A percentile compares a stretch with the other conserved stretches of the same genome.
These are phyloP conservation scores for Pythium monospermum DNA, from an alignment of 352 stramenopile species.

Conservation along the genomic window DNA sequence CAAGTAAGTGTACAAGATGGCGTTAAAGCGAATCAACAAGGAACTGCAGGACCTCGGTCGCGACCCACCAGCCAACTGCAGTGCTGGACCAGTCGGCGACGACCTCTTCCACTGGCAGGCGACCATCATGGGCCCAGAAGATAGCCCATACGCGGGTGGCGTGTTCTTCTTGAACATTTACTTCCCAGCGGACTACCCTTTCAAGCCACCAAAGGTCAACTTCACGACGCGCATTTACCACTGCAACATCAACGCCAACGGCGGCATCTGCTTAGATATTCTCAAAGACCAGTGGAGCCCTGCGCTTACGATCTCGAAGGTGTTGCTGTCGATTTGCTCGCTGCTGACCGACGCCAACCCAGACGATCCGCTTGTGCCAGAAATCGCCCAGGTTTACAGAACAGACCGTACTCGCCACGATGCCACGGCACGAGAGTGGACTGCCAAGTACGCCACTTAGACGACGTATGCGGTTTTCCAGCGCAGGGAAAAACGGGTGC, in stretches of 20 bases:
- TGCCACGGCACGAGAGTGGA: constrained; percentile 96
- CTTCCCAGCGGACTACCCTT: constrained; percentile 99
- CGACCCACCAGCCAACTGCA: constrained; percentile 98
- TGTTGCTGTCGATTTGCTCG: constrained; percentile 99
- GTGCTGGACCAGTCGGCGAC: constrained; percentile 95
- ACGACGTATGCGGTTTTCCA: constrained; percentile 16
- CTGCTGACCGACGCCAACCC: constrained; percentile 99
- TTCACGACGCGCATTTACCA: constrained; percentile 99
- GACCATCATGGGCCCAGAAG: constrained; percentile 98
- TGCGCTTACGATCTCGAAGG: constrained; percentile 98
- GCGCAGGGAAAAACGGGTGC: not conserved
- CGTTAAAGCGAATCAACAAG: constrained; percentile 95
- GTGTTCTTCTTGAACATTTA: constrained; percentile 99
- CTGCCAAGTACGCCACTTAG: constrained; percentile 98
- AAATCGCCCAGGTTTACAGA: constrained; percentile 94
- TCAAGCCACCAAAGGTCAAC: constrained; percentile 98
- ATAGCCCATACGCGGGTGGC: constrained; percentile 96
- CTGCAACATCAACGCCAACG: constrained; percentile 99
- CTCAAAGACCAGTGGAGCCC: constrained; percentile 99
- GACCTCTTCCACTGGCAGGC: constrained; percentile 98
- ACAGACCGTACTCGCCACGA: constrained; percentile 92
- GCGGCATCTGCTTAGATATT: constrained; percentile 99
- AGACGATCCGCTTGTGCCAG: constrained; percentile 95
- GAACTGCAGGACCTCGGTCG: constrained; percentile 92
- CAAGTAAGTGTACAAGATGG: constrained; percentile 45